Evolutionary conservation across 129 eudicot species (phyloP).

Genomic region (Arctium minus): DNA sequence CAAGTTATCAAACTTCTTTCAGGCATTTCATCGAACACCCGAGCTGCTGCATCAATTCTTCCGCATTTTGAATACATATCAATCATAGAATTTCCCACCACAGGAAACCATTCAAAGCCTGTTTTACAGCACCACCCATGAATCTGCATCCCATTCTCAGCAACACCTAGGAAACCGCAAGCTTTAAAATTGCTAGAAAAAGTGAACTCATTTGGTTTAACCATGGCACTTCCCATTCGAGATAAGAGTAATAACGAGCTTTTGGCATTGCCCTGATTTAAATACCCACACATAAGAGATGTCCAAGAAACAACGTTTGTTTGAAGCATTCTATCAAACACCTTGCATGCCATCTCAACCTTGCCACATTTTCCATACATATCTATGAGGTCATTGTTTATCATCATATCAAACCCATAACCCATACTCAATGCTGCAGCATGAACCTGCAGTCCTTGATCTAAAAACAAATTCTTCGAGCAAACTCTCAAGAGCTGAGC

Average conservation of each 20-base stretch:
- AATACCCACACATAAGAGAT: slow-evolving; percentile 68
- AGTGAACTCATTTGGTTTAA: slow-evolving; percentile 64
- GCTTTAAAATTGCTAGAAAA: slow-evolving; percentile 63
- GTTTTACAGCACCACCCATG: slow-evolving; percentile 61
- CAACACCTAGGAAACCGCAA: slow-evolving; percentile 48
- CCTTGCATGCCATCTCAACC: slow-evolving; percentile 34
- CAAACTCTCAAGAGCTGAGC: slow-evolving; percentile 51
- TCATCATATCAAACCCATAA: slow-evolving; percentile 44
- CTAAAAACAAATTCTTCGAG: slow-evolving; percentile 33
- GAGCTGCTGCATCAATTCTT: slow-evolving; percentile 42
- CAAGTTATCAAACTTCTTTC: slow-evolving; percentile 54
- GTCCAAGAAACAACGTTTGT: slow-evolving; percentile 75
- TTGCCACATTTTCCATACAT: slow-evolving; percentile 61
- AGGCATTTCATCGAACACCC: slow-evolving; percentile 45
- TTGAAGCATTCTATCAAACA: slow-evolving; percentile 66
- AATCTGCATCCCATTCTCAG: slow-evolving; percentile 64
- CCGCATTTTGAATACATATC: slow-evolving; percentile 84
- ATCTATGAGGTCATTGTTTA: slow-evolving; percentile 57
- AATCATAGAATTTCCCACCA: slow-evolving; percentile 70
- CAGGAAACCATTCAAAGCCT: slow-evolving; percentile 55
- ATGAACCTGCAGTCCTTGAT: slow-evolving; percentile 61
- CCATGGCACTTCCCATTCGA: slow-evolving; percentile 46
- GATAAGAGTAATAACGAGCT: slow-evolving; percentile 37
- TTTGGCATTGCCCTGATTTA: slow-evolving; percentile 37
- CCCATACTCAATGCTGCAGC: slow-evolving; percentile 41